Evolutionary conservation across 176 grass and related monocot genomes (phyloP).

Genomic region (Thalia dealbata): DNA sequence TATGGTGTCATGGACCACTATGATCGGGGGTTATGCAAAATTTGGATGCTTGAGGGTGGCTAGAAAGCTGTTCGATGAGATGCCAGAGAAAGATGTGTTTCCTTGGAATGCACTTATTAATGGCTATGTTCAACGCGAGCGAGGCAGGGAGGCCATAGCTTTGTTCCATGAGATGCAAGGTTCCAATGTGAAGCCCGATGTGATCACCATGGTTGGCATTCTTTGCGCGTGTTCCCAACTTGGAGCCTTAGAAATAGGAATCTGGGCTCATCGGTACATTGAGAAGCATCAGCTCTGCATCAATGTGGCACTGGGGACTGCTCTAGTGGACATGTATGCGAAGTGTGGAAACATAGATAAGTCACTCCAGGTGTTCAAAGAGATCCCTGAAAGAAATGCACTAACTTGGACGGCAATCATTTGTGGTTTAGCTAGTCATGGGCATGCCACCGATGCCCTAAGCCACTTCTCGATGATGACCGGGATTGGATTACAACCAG

Average conservation of each 20-base stretch:
- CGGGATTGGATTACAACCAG: conserved; percentile 40
- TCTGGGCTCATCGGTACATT: conserved; percentile 60
- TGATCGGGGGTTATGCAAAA: conserved; percentile 45
- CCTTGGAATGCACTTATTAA: conserved; percentile 74
- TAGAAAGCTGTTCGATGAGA: conserved; percentile 50
- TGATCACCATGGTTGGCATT: conserved; percentile 58
- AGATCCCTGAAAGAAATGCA: conserved; percentile 53
- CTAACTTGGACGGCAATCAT: conserved; percentile 63
- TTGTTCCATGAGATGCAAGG: conserved; percentile 78
- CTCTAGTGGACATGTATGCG: conserved; percentile 76
- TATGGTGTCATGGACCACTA: conserved; percentile 52
- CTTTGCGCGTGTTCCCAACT: conserved; percentile 54
- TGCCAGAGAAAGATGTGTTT: conserved; percentile 59
- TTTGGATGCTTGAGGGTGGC: conserved; percentile 39
- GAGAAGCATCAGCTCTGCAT: conserved; percentile 31
- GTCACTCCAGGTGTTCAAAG: conserved; percentile 36
- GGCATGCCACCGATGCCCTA: conserved; percentile 46
- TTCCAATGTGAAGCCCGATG: conserved; percentile 40
- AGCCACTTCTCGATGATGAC: conserved; percentile 48
- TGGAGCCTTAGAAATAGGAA: conserved; percentile 53
- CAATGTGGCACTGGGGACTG: conserved; percentile 44
- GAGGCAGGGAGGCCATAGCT: conserved; percentile 40
- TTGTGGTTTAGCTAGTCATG: conserved; percentile 58
- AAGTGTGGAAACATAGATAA: conserved; percentile 71
- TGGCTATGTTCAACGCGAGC: conserved; percentile 53